Base-by-base conservation (phyloP, 73 alveolate species). In the Durusdinium trenchii region DNA sequence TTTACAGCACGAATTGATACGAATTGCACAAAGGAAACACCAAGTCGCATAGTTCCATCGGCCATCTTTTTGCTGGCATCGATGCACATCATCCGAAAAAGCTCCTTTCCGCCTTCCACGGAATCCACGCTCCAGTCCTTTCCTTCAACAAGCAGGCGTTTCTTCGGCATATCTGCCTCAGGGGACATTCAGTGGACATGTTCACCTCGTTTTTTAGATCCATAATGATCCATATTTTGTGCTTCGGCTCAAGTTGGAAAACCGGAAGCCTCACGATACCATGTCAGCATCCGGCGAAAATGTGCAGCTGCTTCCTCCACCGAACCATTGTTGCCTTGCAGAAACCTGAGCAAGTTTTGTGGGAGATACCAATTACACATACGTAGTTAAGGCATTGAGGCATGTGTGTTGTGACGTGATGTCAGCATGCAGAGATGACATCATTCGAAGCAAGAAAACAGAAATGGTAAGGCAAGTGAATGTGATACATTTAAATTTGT, bases 201-300 rank as follows among this genome's bases (percentile, higher is more conserved):
- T n/a, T n/a, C n/a, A n/a, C n/a, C n/a, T n/a, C n/a, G n/a, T 12
- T 54, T 54, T 54, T 9, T 54, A 20, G 64, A 54, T 9, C 64
- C 64, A 20, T 12, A 54, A 54, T 54, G 64, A 54, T n/a, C n/a
- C n/a, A n/a, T n/a, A n/a, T n/a, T n/a, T n/a, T n/a, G n/a, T n/a
- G n/a, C n/a, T n/a, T n/a, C n/a, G n/a, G n/a, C n/a, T n/a, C n/a
- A n/a, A n/a, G n/a, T n/a, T n/a, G n/a, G n/a, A n/a, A n/a, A n/a
- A n/a, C n/a, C n/a, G n/a, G n/a, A n/a, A n/a, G 96, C 96, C 98
- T 91, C 82, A 42, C 40, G 42, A 57, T 91, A 91, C 98, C 98
- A 91, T 46, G 40, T 54, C 90, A 91, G 90, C 98, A 91, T 91
- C 43, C 85, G 84, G 46, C 98, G 86, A 60, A 91, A 91, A 47